Conservation (phyloP, 805 yeast genomes). For the Saturnispora mendoncae region DNA sequence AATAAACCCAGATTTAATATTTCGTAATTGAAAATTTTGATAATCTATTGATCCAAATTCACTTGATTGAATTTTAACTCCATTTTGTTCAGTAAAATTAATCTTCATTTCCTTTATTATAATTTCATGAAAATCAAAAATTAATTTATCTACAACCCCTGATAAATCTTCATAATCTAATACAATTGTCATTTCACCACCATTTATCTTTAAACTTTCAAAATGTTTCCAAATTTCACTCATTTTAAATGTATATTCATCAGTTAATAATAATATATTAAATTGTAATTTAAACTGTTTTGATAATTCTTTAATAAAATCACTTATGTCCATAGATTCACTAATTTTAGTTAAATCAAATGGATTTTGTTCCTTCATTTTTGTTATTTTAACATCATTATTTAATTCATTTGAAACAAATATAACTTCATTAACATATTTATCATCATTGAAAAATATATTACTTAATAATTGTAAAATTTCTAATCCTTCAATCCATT, state of each 20-base stretch:
- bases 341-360: neutral
- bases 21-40: conserved; percentile 10
- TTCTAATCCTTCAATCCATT: conserved; percentile 22
- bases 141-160: conserved; percentile 7
- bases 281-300: conserved; percentile 17
- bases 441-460: conserved; percentile 15
- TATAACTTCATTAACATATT: conserved; percentile 17
- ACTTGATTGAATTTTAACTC: conserved; percentile 13
- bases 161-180: conserved; percentile 20
- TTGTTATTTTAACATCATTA: neutral
- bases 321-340: conserved; percentile 5
- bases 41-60: neutral
- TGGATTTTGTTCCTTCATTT: neutral
- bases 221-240: conserved; percentile 17
- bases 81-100: conserved; percentile 13
- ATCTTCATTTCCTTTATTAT: conserved; percentile 15
- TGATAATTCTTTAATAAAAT: conserved; percentile 15
- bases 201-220: conserved; percentile 9
- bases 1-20: conserved; percentile 19
- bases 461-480: conserved; percentile 17
- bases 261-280: conserved; percentile 20
- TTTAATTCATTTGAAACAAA: conserved; percentile 17
- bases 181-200: conserved; percentile 15
- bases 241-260: conserved; percentile 22
- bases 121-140: conserved; percentile 17